Evolutionary conservation across 2,329 filamentous ascomycete genomes (phyloP).

Genomic region (Stylonectria norvegica): DNA sequence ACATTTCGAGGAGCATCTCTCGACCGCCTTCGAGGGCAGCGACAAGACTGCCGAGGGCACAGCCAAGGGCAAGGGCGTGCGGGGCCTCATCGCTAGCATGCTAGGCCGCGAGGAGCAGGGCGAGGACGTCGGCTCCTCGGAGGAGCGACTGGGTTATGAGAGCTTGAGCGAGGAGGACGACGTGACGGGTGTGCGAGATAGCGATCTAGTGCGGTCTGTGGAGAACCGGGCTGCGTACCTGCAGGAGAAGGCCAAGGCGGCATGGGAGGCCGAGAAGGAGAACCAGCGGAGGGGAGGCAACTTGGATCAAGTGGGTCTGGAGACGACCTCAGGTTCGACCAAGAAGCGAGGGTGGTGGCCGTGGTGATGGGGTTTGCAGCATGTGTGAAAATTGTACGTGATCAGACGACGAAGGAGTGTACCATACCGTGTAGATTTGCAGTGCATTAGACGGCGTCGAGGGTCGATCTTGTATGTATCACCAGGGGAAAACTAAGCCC

Average conservation of each 20-base stretch:
- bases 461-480: slow-evolving; percentile 35
- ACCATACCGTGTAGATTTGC: slow-evolving; percentile 43
- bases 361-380: slow-evolving; percentile 28
- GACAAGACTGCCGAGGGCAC: slow-evolving; percentile 16
- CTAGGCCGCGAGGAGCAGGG: slow-evolving; percentile 26
- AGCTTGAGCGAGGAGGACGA: slow-evolving; percentile 21
- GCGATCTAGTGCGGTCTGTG: slow-evolving; percentile 22
- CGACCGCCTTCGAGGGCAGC: slow-evolving; percentile 28
- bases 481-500: slow-evolving; percentile 28
- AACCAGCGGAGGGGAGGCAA: slow-evolving; percentile 50
- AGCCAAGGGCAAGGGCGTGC: slow-evolving; percentile 34
- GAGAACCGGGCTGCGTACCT: slow-evolving; percentile 18
- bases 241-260: slow-evolving; percentile 37
- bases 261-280: slow-evolving; percentile 48
- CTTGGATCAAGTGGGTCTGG: slow-evolving; percentile 48
- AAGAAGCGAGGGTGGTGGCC: slow-evolving; percentile 54
- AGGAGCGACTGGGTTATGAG: slow-evolving; percentile 16
- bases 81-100: slow-evolving; percentile 33
- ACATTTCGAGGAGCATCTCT: slow-evolving; percentile 35
- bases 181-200: slow-evolving; percentile 15
- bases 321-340: slow-evolving; percentile 25
- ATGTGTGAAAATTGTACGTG: slow-evolving; percentile 19
- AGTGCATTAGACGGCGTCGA: slow-evolving; percentile 46
- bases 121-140: slow-evolving; percentile 15
- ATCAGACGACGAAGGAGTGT: slow-evolving; percentile 29